Evolutionary conservation across 2,329 filamentous ascomycete species (phyloP).

Genomic region (Ophiostoma novo-ulmi): DNA sequence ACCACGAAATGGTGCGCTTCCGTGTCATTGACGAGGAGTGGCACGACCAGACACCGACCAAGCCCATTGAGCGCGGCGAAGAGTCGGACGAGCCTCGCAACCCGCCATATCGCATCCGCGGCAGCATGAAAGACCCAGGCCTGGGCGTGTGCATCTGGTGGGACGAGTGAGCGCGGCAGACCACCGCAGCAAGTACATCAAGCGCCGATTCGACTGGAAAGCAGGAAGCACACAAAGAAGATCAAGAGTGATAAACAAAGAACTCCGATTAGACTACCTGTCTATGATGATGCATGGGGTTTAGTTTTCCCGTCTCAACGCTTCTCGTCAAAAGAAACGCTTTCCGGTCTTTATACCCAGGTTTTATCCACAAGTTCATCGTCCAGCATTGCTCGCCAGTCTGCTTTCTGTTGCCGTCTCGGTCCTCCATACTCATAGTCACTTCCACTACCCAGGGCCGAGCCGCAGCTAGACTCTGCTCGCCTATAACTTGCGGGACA

Average conservation of each 20-base stretch:
- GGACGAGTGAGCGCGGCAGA: constrained; percentile 25
- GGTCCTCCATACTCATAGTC: background rate
- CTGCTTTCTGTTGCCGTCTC: background rate
- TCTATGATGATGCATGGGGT: constrained; percentile 10
- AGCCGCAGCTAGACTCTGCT: background rate
- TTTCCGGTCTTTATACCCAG: constrained; percentile 3
- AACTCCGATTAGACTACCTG: constrained; percentile 8
- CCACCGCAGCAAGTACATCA: background rate
- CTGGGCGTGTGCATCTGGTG: constrained; percentile 58
- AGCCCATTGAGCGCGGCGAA: constrained; percentile 58
- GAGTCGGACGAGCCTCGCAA: constrained; percentile 52
- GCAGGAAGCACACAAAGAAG: background rate
- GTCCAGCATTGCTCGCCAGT: background rate
- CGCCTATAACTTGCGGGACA: constrained; percentile 43
- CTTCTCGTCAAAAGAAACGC: background rate
- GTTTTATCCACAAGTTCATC: background rate
- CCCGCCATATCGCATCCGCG: constrained; percentile 66
- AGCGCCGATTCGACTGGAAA: background rate
- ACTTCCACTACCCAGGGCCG: background rate
- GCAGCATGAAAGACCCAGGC: constrained; percentile 58
- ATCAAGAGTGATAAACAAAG: background rate
- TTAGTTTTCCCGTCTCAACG: background rate
- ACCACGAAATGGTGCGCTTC: constrained; percentile 81
- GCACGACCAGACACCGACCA: constrained; percentile 77
- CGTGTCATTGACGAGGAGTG: constrained; percentile 83